Conservation (phyloP, 1,284 basidiomycete genomes). For the Cutaneotrichosporon arboriforme region DNA sequence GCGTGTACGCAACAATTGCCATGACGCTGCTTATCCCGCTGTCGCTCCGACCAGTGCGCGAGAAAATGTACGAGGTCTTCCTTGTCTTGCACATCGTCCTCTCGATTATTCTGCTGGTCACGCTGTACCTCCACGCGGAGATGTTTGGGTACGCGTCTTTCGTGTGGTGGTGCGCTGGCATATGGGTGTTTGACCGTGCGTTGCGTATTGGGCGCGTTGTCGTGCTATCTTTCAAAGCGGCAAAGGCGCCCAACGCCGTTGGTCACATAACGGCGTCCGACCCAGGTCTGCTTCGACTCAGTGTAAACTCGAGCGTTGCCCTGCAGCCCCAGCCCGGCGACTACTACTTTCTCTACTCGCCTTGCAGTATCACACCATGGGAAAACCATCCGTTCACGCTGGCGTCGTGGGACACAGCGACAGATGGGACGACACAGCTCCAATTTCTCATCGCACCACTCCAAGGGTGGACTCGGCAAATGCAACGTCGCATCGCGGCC, state of each 20-base stretch:
- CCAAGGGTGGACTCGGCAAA: slow-evolving; percentile 18
- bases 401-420: slow-evolving; percentile 15
- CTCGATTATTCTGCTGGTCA: slow-evolving; percentile 18
- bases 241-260: slow-evolving; percentile 14
- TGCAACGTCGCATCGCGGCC: background rate
- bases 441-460: slow-evolving; percentile 27
- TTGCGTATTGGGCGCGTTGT: slow-evolving; percentile 23
- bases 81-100: slow-evolving; percentile 29
- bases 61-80: slow-evolving; percentile 27
- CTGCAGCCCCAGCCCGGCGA: slow-evolving; percentile 23
- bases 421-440: slow-evolving; percentile 10
- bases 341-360: slow-evolving; percentile 33
- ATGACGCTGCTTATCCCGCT: slow-evolving; percentile 23
- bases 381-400: slow-evolving; percentile 36
- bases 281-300: slow-evolving; percentile 24
- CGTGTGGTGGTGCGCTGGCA: slow-evolving; percentile 26
- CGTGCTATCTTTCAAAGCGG: slow-evolving; percentile 20
- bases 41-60: slow-evolving; percentile 20
- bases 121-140: slow-evolving; percentile 27
- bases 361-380: slow-evolving; percentile 23
- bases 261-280: slow-evolving; percentile 12
- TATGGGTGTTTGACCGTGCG: slow-evolving; percentile 28
- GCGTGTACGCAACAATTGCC: slow-evolving; percentile 14
- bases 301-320: slow-evolving; percentile 16
- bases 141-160: slow-evolving; percentile 21